Conservation (phyloP, 768 basidiomycete species). For the Atractiella rhizophila region DNA sequence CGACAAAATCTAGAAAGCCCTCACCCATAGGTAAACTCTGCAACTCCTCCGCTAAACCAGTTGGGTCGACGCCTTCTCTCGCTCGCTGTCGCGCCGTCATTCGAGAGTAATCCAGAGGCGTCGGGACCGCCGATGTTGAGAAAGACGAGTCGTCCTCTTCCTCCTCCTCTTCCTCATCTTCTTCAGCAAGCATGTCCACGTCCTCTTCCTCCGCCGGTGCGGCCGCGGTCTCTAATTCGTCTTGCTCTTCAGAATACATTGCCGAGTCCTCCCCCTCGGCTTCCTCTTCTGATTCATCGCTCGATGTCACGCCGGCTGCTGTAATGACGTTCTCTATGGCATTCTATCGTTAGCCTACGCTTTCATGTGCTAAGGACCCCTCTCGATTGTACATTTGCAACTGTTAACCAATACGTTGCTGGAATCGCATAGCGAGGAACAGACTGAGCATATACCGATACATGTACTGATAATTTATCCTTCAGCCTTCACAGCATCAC, state of each 20-base stretch:
- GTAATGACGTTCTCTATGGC: background rate
- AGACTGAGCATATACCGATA: no score
- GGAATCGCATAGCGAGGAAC: no score
- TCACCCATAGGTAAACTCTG: conserved; percentile 12
- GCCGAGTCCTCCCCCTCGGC: background rate
- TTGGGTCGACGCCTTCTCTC: conserved; percentile 5
- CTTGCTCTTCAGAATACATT: background rate
- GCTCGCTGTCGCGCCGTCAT: conserved; percentile 18
- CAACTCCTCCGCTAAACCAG: conserved; percentile 13
- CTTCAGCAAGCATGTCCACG: background rate
- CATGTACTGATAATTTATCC: no score
- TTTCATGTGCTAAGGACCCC: no score
- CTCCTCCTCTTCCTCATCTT: conserved; percentile 4
- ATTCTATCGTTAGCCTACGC: background rate
- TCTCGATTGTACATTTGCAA: no score
- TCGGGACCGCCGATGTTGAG: background rate
- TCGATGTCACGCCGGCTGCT: background rate
- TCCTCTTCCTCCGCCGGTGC: background rate
- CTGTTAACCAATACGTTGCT: no score
- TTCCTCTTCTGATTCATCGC: background rate
- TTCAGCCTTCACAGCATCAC: no score
- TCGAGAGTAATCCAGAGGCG: conserved; percentile 1
- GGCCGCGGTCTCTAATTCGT: background rate
- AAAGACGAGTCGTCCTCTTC: background rate
- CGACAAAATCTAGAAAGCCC: background rate